A percentile compares a stretch with the other conserved stretches of the same genome.
Evolutionary conservation across 495 filamentous ascomycete species (phyloP).

Genomic region (Penicillium pulvis): DNA sequence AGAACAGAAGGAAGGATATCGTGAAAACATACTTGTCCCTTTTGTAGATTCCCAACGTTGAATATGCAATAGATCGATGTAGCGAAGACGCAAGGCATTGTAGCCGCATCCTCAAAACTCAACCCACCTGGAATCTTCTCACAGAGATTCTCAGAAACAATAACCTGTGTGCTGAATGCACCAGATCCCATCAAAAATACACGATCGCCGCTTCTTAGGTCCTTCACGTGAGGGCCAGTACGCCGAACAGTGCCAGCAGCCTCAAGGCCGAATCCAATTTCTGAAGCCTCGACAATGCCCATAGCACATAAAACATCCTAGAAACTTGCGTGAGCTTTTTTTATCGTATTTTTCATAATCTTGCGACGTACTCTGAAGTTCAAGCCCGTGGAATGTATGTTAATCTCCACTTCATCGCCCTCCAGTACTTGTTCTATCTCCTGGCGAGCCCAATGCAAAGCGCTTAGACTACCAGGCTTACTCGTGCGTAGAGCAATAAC

Average conservation of each 20-base stretch:
- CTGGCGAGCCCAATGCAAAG: constrained; percentile 35
- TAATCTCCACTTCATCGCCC: constrained; percentile 33
- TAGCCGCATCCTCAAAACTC: constrained; percentile 44
- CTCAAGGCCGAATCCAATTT: constrained; percentile 42
- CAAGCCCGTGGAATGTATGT: constrained; percentile 27
- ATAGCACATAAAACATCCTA: constrained; percentile 42
- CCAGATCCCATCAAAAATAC: constrained; percentile 39
- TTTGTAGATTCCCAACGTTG: constrained; percentile 30
- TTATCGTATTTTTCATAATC: too few species aligned
- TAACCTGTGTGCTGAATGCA: constrained; percentile 28
- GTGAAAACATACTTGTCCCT: constrained; percentile 7
- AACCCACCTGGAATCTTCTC: constrained; percentile 35
- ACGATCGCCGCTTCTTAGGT: constrained; percentile 40
- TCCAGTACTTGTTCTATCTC: constrained; percentile 9
- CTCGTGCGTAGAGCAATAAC: neutral
- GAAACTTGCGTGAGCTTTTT: too few species aligned
- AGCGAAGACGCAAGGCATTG: constrained; percentile 41
- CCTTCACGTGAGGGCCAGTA: constrained; percentile 28
- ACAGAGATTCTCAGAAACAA: constrained; percentile 22
- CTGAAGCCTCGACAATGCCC: constrained; percentile 34
- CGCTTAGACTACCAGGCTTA: neutral
- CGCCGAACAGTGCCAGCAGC: constrained; percentile 40
- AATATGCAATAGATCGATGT: constrained; percentile 44
- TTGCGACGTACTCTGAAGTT: constrained; percentile 34
- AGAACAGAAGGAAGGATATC: too few species aligned